These are phyloP conservation scores for Trichoderma sp. DNA, from an alignment of 2,329 filamentous ascomycete genomes.

Conservation along the genomic window DNA sequence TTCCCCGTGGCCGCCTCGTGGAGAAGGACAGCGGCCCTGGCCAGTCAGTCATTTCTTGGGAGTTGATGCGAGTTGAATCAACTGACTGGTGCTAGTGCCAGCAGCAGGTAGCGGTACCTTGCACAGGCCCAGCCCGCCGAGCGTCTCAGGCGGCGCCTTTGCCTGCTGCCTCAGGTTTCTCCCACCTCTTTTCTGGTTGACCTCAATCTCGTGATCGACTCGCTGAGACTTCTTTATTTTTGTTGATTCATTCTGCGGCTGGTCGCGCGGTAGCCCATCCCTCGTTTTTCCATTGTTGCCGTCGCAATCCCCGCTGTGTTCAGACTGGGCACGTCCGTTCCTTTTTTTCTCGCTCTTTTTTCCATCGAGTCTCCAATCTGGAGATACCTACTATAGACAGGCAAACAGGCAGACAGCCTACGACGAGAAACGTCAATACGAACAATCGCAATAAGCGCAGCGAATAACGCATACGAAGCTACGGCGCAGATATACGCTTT, in stretches of 20 bases:
- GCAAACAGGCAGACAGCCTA: not conserved
- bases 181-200: slow-evolving; percentile 15
- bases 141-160: not conserved
- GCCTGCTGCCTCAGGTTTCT: not conserved
- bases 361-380: not conserved
- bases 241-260: slow-evolving; percentile 17
- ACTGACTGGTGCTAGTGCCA: not conserved
- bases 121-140: not conserved
- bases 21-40: slow-evolving; percentile 1
- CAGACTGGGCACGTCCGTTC: slow-evolving; percentile 28
- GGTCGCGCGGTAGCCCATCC: slow-evolving; percentile 19
- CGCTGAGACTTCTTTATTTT: slow-evolving; percentile 21
- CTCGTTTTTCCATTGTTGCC: slow-evolving; percentile 10
- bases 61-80: not conserved
- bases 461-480: not conserved
- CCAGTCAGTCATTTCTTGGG: not conserved
- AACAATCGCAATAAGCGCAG: not conserved
- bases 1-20: slow-evolving; percentile 19
- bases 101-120: not conserved
- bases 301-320: slow-evolving; percentile 22
- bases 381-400: not conserved
- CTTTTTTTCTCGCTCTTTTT: slow-evolving; percentile 13
- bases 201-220: slow-evolving; percentile 20
- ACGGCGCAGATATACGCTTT: not conserved
- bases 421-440: not conserved